These are phyloP conservation scores for Backusella macrospora DNA, from an alignment of 192 early-diverging fungal species.

Conservation along the genomic window DNA sequence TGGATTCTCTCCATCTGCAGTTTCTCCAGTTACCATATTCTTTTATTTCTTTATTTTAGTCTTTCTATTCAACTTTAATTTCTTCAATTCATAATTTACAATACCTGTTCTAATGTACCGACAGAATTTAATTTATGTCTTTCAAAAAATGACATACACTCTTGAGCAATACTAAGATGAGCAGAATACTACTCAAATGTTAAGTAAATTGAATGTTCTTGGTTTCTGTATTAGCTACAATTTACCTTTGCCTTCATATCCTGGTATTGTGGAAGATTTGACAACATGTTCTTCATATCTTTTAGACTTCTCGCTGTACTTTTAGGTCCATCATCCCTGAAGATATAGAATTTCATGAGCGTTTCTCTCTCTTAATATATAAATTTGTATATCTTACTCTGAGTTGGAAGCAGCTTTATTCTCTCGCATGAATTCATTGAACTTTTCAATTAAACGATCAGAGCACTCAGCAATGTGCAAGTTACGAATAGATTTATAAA, in stretches of 20 bases:
- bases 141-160: conserved; percentile 79
- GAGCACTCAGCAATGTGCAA: conserved; percentile 82
- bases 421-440: conserved; percentile 78
- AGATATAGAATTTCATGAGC: neutral
- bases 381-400: neutral
- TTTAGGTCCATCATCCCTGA: conserved; percentile 28
- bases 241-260: conserved; percentile 70
- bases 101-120: conserved; percentile 74
- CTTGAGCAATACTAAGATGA: conserved; percentile 85
- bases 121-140: conserved; percentile 65
- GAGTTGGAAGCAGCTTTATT: conserved; percentile 52
- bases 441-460: conserved; percentile 70
- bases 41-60: conserved; percentile 20
- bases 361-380: neutral
- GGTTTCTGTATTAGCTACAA: neutral
- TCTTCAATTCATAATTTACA: neutral
- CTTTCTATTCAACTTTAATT: neutral
- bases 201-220: neutral
- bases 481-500: conserved; percentile 79
- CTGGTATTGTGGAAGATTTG: conserved; percentile 85
- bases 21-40: conserved; percentile 83
- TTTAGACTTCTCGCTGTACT: conserved; percentile 69
- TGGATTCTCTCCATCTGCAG: conserved; percentile 67
- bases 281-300: conserved; percentile 85
- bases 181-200: conserved; percentile 59